These are phyloP conservation scores for Marasmius sp. DNA, from an alignment of 1,284 basidiomycete genomes.

Conservation along the genomic window DNA sequence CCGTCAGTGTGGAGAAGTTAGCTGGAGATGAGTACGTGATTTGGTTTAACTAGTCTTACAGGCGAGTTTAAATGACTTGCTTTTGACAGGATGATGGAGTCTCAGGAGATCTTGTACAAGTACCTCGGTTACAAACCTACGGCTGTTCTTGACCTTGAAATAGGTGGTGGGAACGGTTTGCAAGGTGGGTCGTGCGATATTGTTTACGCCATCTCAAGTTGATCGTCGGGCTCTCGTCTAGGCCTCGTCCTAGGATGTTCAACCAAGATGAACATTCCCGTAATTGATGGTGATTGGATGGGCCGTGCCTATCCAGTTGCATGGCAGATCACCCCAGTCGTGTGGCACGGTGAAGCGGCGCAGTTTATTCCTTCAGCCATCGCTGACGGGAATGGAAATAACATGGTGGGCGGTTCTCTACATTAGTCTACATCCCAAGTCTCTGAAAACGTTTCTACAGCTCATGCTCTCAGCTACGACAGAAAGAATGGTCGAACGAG, in stretches of 20 bases:
- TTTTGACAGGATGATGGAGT: conserved; percentile 19
- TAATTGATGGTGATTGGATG: conserved; percentile 52
- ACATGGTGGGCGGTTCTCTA: conserved; percentile 25
- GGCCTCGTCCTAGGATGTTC: conserved; percentile 37
- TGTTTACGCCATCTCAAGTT: neutral
- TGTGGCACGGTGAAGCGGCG: conserved; percentile 32
- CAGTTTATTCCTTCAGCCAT: conserved; percentile 33
- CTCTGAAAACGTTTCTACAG: conserved; percentile 16
- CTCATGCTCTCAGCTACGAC: conserved; percentile 32
- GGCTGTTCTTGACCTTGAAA: conserved; percentile 42
- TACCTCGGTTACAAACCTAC: conserved; percentile 29
- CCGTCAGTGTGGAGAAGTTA: conserved; percentile 35
- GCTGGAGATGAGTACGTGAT: conserved; percentile 38
- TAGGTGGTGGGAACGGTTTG: conserved; percentile 61
- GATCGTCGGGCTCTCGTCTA: neutral
- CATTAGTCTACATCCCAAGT: neutral
- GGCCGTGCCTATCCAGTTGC: conserved; percentile 38
- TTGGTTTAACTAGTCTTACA: conserved; percentile 7
- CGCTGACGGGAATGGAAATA: conserved; percentile 37
- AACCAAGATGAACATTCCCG: conserved; percentile 34
- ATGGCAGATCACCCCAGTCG: conserved; percentile 38
- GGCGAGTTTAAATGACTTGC: neutral
- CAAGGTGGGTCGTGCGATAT: conserved; percentile 33
- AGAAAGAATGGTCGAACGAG: conserved; percentile 31
- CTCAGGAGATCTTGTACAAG: conserved; percentile 26